Conservation (phyloP, 345 rosid species). For the Citrus australasica region DNA sequence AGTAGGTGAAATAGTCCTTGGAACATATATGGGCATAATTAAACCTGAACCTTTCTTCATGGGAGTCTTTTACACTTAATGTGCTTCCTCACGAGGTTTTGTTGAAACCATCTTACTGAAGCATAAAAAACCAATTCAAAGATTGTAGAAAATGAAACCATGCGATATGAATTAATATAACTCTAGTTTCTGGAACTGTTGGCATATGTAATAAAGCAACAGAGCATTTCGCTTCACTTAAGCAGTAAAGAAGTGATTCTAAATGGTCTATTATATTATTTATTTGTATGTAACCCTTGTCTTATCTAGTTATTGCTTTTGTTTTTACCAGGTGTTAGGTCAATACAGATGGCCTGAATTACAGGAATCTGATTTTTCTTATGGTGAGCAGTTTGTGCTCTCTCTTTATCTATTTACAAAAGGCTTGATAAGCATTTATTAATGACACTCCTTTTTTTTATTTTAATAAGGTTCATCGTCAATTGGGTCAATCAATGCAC, state of each 20-base stretch:
- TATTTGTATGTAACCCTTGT: neutral
- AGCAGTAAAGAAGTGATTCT: neutral
- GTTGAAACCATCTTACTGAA: neutral
- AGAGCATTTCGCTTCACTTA: neutral
- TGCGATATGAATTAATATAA: neutral
- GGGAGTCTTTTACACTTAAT: neutral
- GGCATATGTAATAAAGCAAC: neutral
- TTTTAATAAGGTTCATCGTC: slow-evolving; percentile 61
- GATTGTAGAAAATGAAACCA: neutral
- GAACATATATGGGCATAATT: neutral
- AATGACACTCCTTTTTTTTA: neutral
- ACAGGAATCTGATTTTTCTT: slow-evolving; percentile 74
- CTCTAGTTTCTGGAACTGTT: neutral
- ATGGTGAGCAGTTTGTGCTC: slow-evolving; percentile 44
- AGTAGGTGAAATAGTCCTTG: neutral
- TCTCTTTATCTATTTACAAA: neutral
- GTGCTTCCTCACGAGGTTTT: neutral
- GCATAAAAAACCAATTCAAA: neutral
- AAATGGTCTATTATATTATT: neutral
- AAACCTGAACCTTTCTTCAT: neutral
- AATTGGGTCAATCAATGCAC: slow-evolving; percentile 68
- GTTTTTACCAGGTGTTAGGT: slow-evolving; percentile 52
- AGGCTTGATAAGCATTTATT: neutral
- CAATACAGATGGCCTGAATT: slow-evolving; percentile 82
- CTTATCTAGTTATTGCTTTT: slow-evolving; percentile 9